Conservation (phyloP, 2,329 filamentous ascomycete genomes). For the Diaporthe sp. region DNA sequence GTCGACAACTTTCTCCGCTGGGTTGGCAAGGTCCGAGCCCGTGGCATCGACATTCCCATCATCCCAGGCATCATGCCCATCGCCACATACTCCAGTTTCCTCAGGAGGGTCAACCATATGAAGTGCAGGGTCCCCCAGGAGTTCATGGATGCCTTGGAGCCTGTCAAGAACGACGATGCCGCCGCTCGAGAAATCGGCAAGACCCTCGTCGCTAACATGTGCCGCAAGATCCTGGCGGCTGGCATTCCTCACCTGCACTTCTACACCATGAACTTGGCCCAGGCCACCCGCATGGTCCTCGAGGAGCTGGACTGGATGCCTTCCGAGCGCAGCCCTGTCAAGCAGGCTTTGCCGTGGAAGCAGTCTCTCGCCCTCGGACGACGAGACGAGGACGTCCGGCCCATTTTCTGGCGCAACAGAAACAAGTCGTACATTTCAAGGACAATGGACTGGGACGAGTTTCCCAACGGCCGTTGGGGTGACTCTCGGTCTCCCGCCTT, state of each 20-base stretch:
- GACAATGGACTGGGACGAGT: slow-evolving; percentile 99
- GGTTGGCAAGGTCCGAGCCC: slow-evolving; percentile 87
- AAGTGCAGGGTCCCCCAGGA: slow-evolving; percentile 84
- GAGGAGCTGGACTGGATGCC: slow-evolving; percentile 90
- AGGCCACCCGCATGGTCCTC: slow-evolving; percentile 93
- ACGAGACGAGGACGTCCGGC: slow-evolving; percentile 93
- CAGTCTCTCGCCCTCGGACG: slow-evolving; percentile 92
- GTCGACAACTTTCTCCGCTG: slow-evolving; percentile 94
- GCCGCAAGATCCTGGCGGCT: slow-evolving; percentile 83
- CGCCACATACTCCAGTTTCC: slow-evolving; percentile 92
- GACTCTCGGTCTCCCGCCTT: slow-evolving; percentile 97
- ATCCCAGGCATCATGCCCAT: slow-evolving; percentile 96
- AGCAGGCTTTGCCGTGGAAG: slow-evolving; percentile 95
- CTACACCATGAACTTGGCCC: slow-evolving; percentile 99
- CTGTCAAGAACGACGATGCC: slow-evolving; percentile 96
- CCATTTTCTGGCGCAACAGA: slow-evolving; percentile 98
- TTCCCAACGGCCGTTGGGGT: slow-evolving; percentile 98
- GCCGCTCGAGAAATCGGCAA: slow-evolving; percentile 93
- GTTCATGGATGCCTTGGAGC: slow-evolving; percentile 87
- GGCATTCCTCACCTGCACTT: slow-evolving; percentile 95
- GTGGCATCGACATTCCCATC: slow-evolving; percentile 80
- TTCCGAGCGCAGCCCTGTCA: slow-evolving; percentile 80
- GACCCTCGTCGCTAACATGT: slow-evolving; percentile 89
- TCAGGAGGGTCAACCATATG: slow-evolving; percentile 92
- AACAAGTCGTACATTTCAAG: slow-evolving; percentile 96